Evolutionary conservation across 371 early-diverging fungal genomes (phyloP), one percentile per base, ranked within the genome.

Genomic region (Funneliformis caledonium): DNA sequence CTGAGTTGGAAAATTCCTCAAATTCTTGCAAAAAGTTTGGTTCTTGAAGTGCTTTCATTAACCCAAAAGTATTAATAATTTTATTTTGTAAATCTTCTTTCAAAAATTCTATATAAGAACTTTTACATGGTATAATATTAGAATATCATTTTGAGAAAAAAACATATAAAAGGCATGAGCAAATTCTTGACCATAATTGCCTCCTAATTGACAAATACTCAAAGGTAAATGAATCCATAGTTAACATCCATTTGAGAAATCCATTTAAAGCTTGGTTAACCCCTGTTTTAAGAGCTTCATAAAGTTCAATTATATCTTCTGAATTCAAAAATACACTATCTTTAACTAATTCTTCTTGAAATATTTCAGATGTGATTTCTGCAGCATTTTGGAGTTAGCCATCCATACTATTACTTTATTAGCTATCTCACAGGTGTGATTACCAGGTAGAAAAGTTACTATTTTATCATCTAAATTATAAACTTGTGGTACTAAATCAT

Each of bases 171-270:
- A 47, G 1, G 47, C 47, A 47, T 47, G 47, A 3, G 47, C 47
- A 47, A 10, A 47, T 47, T 2, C 45, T 47, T 47, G 47, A 4
- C 45, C 45, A 45, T 45, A 16, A 37, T 59, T 16, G 11, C 43
- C 56, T 31, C 76, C 76, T 26, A 75, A 75, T 31, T 33, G 12
- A 56, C 76, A 75, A 60, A 75, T 37, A 60, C 45, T 47, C 60
- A 75, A 75, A 11, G 33, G 76, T 60, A 75, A 60, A n/a, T 75
- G 61, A 9, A 42, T 76, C 26, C 62, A 76, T 9, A n/a, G 9
- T 60, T 37, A 16, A 11, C 43, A 76, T 76, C 62, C 76, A 62
- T n/a, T 76, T 76, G 2, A 26, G 8, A 61, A 76, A 76, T 14
- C 43, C 42, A 16, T 2, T n/a, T 75, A 75, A 61, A 14, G 62